A percentile compares a stretch with the other conserved stretches of the same genome.
phyloP scores from a whole-genome alignment of 805 yeast species.

The Metschnikowia gruessii region DNA sequence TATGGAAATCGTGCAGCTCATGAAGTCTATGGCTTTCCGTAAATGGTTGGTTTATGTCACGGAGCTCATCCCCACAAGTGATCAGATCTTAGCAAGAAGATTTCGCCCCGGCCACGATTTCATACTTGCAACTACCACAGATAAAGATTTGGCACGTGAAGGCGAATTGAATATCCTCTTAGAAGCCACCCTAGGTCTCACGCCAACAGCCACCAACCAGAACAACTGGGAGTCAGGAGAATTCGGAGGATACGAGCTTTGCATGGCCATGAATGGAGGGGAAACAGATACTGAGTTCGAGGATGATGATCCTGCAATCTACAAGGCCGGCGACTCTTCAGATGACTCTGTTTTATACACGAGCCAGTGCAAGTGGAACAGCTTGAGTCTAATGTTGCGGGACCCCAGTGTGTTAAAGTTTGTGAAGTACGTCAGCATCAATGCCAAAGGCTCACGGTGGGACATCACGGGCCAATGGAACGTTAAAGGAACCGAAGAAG shows the following conservation, averaged over 20 bases:
- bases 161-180: constrained; percentile 46
- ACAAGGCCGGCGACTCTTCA: constrained; percentile 51
- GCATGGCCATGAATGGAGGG: constrained; percentile 63
- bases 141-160: constrained; percentile 35
- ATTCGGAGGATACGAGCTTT: constrained; percentile 89
- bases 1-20: constrained; percentile 53
- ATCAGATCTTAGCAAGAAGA: constrained; percentile 71
- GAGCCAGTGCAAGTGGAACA: constrained; percentile 81
- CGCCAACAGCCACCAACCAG: constrained; percentile 57
- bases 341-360: constrained; percentile 77
- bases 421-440: constrained; percentile 84
- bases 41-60: constrained; percentile 70
- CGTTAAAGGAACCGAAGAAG: constrained; percentile 49
- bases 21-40: constrained; percentile 59
- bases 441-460: constrained; percentile 91
- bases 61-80: constrained; percentile 56
- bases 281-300: constrained; percentile 46
- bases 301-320: constrained; percentile 83
- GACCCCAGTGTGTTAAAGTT: constrained; percentile 88
- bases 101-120: constrained; percentile 96
- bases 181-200: constrained; percentile 79
- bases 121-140: constrained; percentile 75
- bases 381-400: constrained; percentile 69
- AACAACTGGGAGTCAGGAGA: constrained; percentile 87
- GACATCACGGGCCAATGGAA: constrained; percentile 82